A percentile compares a stretch with the other conserved stretches of the same genome.
Evolutionary conservation across 257 asterid species (phyloP).

Genomic region (Plantago ovata): DNA sequence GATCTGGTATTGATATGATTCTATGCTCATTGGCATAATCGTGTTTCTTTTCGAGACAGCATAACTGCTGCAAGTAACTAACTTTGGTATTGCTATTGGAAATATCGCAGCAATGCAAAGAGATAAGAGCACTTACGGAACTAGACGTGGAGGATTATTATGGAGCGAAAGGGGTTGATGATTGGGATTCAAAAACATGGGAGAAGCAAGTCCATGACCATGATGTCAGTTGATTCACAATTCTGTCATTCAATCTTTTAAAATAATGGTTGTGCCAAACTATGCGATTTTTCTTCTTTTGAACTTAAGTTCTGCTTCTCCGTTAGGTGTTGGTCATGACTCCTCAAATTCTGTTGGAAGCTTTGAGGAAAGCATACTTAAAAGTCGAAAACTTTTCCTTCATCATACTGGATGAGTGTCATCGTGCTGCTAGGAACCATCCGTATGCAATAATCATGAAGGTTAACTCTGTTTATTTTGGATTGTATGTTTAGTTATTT

Average conservation of each 20-base stretch:
- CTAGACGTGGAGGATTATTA: constrained; percentile 64
- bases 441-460: constrained; percentile 77
- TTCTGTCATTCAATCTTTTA: background rate
- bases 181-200: constrained; percentile 56
- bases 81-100: constrained; percentile 14
- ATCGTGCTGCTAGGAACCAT: constrained; percentile 77
- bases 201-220: constrained; percentile 46
- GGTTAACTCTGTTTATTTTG: constrained; percentile 35
- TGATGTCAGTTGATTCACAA: constrained; percentile 52
- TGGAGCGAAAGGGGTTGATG: constrained; percentile 75
- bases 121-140: constrained; percentile 46
- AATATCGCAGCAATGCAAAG: constrained; percentile 59
- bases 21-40: background rate
- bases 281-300: background rate
- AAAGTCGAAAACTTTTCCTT: constrained; percentile 46
- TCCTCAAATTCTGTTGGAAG: constrained; percentile 79
- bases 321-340: constrained; percentile 89
- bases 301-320: constrained; percentile 8
- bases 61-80: background rate
- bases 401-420: constrained; percentile 78
- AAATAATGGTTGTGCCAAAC: too few species aligned
- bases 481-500: constrained; percentile 1
- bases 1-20: too few species aligned
- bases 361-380: constrained; percentile 59
- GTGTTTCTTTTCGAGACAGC: background rate